A percentile compares a stretch with the other conserved stretches of the same genome.
phyloP scores from a whole-genome alignment of 768 basidiomycete species.

The Boletales sp. region DNA sequence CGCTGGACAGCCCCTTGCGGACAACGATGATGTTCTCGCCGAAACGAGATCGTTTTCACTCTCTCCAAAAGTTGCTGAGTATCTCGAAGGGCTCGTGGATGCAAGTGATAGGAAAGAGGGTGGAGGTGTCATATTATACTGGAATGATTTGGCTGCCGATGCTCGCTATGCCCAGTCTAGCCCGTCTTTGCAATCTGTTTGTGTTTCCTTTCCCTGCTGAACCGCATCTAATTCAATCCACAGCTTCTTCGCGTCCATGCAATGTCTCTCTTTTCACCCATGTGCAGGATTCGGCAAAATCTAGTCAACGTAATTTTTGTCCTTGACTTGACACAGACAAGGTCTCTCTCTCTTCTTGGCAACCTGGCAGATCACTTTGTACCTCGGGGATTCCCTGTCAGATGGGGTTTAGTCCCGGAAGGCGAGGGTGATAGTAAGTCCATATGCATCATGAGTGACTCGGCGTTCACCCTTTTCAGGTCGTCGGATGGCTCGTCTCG shows the following conservation, averaged over 20 bases:
- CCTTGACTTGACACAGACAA: constrained; percentile 70
- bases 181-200: constrained; percentile 48
- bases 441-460: background rate
- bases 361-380: constrained; percentile 69
- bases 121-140: constrained; percentile 72
- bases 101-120: constrained; percentile 84
- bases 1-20: constrained; percentile 1
- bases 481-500: constrained; percentile 65
- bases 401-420: constrained; percentile 84
- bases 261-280: constrained; percentile 66
- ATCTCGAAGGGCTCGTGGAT: constrained; percentile 75
- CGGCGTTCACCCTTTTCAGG: constrained; percentile 35
- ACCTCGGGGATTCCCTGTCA: constrained; percentile 65
- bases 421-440: constrained; percentile 39
- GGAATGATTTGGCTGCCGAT: constrained; percentile 91
- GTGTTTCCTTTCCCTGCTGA: constrained; percentile 13
- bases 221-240: background rate
- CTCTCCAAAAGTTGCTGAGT: constrained; percentile 23
- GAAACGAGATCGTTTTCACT: constrained; percentile 85
- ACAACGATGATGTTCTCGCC: constrained; percentile 55
- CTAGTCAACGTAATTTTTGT: constrained; percentile 80
- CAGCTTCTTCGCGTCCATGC: constrained; percentile 26
- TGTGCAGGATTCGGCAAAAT: constrained; percentile 75
- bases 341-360: constrained; percentile 58
- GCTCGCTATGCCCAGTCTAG: constrained; percentile 53